Conservation (phyloP, 257 asterid genomes). For the Nicotiana tomentosiformis region DNA sequence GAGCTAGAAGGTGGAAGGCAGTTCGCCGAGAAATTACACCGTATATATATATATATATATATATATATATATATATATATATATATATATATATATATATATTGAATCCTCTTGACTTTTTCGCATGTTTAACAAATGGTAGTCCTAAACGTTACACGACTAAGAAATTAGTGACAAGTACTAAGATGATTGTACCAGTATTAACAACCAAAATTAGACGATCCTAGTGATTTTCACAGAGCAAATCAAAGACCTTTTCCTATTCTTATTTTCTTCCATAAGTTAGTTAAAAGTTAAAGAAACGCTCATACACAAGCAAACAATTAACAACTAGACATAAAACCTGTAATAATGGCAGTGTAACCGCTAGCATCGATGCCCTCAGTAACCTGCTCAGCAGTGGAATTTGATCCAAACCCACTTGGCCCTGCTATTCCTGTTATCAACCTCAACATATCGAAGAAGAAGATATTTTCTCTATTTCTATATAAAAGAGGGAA, state of each 20-base stretch:
- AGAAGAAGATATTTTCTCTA: neutral
- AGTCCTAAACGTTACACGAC: neutral
- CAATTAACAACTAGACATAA: too few species aligned
- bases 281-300: too few species aligned
- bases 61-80: too few species aligned
- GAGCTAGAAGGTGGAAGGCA: too few species aligned
- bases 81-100: too few species aligned
- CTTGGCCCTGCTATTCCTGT: constrained; percentile 46
- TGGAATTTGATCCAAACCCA: constrained; percentile 53
- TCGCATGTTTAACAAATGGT: too few species aligned
- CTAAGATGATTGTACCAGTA: neutral
- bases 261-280: neutral
- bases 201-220: neutral
- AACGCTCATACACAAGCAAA: too few species aligned
- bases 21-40: too few species aligned
- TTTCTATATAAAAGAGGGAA: too few species aligned
- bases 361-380: constrained; percentile 44
- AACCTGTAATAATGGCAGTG: constrained; percentile 46
- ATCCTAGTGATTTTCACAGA: neutral
- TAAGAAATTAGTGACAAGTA: neutral
- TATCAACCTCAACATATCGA: constrained; percentile 34
- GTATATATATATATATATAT: too few species aligned
- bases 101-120: too few species aligned
- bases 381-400: constrained; percentile 48
- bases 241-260: neutral